phyloP scores from a whole-genome alignment of 192 early-diverging fungal genomes.

The Allomyces macrogynus region DNA sequence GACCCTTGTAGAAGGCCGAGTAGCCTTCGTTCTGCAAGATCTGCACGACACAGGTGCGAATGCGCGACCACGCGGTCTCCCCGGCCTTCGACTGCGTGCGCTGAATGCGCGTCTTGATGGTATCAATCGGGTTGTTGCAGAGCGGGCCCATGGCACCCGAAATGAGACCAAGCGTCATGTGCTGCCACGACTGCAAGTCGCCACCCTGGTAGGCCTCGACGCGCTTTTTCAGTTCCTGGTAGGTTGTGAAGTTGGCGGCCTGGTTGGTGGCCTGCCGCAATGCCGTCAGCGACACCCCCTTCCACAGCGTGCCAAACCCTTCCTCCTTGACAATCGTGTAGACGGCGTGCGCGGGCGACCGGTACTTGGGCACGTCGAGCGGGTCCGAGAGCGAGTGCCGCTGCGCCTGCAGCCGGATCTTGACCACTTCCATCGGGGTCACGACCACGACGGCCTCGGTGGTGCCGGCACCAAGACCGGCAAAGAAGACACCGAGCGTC shows the following conservation, averaged over 20 bases:
- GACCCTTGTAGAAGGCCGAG: conserved; percentile 83
- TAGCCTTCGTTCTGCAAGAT: conserved; percentile 79
- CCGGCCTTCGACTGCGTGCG: conserved; percentile 43
- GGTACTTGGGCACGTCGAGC: conserved; percentile 87
- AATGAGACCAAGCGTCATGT: conserved; percentile 69
- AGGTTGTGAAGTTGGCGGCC: conserved; percentile 95
- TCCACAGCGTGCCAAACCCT: conserved; percentile 68
- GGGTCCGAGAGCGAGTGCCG: conserved; percentile 91
- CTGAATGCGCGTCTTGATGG: conserved; percentile 97
- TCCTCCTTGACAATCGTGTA: conserved; percentile 85
- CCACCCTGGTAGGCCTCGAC: conserved; percentile 42
- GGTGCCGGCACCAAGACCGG: conserved; percentile 75
- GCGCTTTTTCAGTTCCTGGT: conserved; percentile 73
- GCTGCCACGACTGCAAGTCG: conserved; percentile 79
- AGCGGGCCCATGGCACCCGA: conserved; percentile 80
- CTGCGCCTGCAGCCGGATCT: conserved; percentile 94
- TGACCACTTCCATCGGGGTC: conserved; percentile 97
- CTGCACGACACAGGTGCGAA: conserved; percentile 49
- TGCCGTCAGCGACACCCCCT: conserved; percentile 83
- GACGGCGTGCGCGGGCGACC: conserved; percentile 77
- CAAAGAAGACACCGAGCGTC: conserved; percentile 49
- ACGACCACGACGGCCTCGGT: conserved; percentile 90
- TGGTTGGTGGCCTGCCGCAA: conserved; percentile 92
- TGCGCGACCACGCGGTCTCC: conserved; percentile 56
- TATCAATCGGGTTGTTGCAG: conserved; percentile 92